Evolutionary conservation across 2,329 filamentous ascomycete genomes (phyloP), one percentile per base, ranked within the genome.

Genomic region (Neonectria ditissima): DNA sequence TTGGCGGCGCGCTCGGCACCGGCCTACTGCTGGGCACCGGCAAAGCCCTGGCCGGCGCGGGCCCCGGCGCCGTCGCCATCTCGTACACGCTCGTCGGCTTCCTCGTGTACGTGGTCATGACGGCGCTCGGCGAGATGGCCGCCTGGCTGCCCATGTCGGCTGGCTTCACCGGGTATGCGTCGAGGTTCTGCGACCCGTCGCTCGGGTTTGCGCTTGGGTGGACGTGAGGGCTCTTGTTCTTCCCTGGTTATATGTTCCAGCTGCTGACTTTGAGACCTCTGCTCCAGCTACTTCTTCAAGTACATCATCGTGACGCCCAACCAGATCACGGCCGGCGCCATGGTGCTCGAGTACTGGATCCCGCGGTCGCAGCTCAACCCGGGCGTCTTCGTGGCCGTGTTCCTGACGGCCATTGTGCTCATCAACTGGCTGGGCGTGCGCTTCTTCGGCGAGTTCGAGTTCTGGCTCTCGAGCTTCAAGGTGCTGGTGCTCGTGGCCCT

Each of bases 281-380:
- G 16, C 8, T 41, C 5, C 59, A 84, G 83, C 44, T 85, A 85
- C 69, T 92, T 87, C 86, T 86, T 89, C 79, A 86, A 94, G 88
- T 96, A 96, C 77, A 92, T 96, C 75, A 94, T 97, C 73, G 86
- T 92, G 53, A 94, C 92, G 1, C 92, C 93, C 1, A 96, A 96
- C 74, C 92, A 97, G 75, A 82, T 97, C 37, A 95, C 92, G 1
- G 93, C 93, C 26, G 88, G 86, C 16, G 88, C 92, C 7, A 79
- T 97, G 43, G 91, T 95, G 60, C 91, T 97, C 62, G 87, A 91
- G 69, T 94, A 89, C 73, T 97, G 93, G 93, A 80, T 92, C 11
- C 76, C 83, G 1, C 80, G 86, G 24, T 85, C 91, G 0, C 81
- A 80, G 50, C 83, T 94, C 59, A 94, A 94, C 73, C 89, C 92